Base-by-base conservation (phyloP, 768 basidiomycete genomes). In the Hebeloma cylindrosporum region DNA sequence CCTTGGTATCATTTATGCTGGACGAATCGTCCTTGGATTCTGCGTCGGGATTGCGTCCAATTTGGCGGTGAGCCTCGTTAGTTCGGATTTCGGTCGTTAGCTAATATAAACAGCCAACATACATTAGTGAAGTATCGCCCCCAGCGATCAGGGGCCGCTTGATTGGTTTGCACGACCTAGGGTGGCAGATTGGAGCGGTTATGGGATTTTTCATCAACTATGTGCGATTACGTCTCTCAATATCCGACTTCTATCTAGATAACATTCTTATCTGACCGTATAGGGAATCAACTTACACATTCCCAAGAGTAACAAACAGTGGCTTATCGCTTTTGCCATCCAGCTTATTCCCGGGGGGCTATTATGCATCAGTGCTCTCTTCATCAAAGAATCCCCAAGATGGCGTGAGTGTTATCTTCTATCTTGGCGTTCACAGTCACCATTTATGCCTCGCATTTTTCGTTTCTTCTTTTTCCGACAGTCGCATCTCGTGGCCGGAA, bases 121-220 rank as follows among this genome's bases (percentile, higher is more conserved):
- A 66, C 48, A 65, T 72, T 35, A 68, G 73, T 8, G 75, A 79
- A 56, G 67, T 74, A 26, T 53, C 74, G 2, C 66, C 74, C 14
- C 63, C 72, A 16, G 65, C 68, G 4, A 70, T 74, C 42, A 66
- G 72, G n/a, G 75, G 75, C 20, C 65, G 70, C 26, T 58, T 78
- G 16, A 69, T 74, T 38, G 77, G 76, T 13, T 52, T 73, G 38
- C 76, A 72, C 55, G 75, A 79, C 43, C 53, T 75, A n/a, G 67
- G 67, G 26, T 74, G 70, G 63, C 76, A 78, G 56, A 58, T 70
- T 30, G 76, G 75, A 26, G 69, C 67, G n/a, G 62, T 76, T 11
- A 58, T 70, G 23, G 72, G 73, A 14, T 44, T 44, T 44, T 57
- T 34, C 10, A 58, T 38, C 29, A 47, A 47, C 22, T 47, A 37